phyloP scores from a whole-genome alignment of 352 stramenopile genomes.

The Phytophthora colocasiae region DNA sequence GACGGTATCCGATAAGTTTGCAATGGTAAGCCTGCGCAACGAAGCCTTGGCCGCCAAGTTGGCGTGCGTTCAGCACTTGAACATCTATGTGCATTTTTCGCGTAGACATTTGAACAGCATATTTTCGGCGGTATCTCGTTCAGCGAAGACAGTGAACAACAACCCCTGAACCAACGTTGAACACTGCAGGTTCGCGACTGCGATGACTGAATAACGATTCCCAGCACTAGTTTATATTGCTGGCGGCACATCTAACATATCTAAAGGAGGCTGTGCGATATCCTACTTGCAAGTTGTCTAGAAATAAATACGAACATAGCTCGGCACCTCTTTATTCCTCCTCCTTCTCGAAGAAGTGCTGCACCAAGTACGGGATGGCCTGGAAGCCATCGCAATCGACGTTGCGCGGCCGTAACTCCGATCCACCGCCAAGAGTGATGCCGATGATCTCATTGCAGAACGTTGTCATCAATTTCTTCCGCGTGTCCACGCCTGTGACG shows the following conservation, averaged over 20 bases:
- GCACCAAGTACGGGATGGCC: slow-evolving; percentile 51
- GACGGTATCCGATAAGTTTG: slow-evolving; percentile 8
- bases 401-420: slow-evolving; percentile 33
- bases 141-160: too few species aligned
- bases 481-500: slow-evolving; percentile 40
- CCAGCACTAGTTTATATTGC: background rate
- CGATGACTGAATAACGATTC: background rate
- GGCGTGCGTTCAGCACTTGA: too few species aligned
- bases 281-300: slow-evolving; percentile 2
- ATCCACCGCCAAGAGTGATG: slow-evolving; percentile 47
- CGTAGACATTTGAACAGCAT: too few species aligned
- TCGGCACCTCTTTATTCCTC: slow-evolving; percentile 9
- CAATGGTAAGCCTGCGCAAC: too few species aligned
- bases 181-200: too few species aligned
- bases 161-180: too few species aligned
- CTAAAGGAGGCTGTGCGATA: too few species aligned
- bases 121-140: too few species aligned
- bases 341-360: slow-evolving; percentile 48
- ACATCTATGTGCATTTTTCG: too few species aligned
- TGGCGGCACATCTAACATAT: background rate
- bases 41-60: background rate
- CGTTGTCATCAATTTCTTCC: slow-evolving; percentile 52
- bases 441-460: slow-evolving; percentile 61
- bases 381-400: slow-evolving; percentile 46
- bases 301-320: slow-evolving; percentile 24